These are phyloP conservation scores for Echinosophora koreensis DNA, from an alignment of 306 rosid genomes.

Conservation along the genomic window DNA sequence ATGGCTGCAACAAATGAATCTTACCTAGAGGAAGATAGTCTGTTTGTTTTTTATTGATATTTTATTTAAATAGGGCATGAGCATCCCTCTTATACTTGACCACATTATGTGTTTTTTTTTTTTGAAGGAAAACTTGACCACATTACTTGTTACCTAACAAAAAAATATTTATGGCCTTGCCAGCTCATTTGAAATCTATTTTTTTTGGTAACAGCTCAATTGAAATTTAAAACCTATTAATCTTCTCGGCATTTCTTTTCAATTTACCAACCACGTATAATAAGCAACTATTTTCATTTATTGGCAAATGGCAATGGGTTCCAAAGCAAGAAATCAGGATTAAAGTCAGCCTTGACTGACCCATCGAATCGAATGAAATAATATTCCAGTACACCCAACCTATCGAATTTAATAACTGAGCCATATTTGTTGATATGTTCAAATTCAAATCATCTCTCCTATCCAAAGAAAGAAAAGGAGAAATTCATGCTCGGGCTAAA, in stretches of 20 bases:
- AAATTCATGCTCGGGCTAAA: slow-evolving; percentile 2
- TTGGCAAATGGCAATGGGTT: not conserved
- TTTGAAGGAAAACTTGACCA: not conserved
- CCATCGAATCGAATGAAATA: slow-evolving; percentile 33
- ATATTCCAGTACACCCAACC: not conserved
- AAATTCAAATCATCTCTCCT: not conserved
- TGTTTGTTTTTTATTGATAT: not conserved
- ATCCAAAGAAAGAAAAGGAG: not conserved
- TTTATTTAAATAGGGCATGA: not conserved
- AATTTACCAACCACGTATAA: not conserved
- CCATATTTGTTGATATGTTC: slow-evolving; percentile 18
- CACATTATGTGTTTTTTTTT: not conserved
- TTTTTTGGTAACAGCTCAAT: too few species aligned
- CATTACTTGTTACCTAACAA: slow-evolving; percentile 33
- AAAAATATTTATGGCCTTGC: slow-evolving; percentile 39
- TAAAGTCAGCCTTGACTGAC: slow-evolving; percentile 33
- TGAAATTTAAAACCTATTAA: slow-evolving; percentile 23
- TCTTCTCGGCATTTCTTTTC: not conserved
- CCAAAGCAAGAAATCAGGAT: slow-evolving; percentile 36
- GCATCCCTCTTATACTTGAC: not conserved
- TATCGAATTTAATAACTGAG: slow-evolving; percentile 33
- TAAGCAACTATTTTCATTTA: slow-evolving; percentile 34
- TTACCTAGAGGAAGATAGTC: slow-evolving; percentile 18
- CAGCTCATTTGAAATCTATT: slow-evolving; percentile 52
- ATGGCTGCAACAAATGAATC: slow-evolving; percentile 6